Evolutionary conservation across 306 rosid genomes (phyloP).

Genomic region (Vachellia pachyceras): DNA sequence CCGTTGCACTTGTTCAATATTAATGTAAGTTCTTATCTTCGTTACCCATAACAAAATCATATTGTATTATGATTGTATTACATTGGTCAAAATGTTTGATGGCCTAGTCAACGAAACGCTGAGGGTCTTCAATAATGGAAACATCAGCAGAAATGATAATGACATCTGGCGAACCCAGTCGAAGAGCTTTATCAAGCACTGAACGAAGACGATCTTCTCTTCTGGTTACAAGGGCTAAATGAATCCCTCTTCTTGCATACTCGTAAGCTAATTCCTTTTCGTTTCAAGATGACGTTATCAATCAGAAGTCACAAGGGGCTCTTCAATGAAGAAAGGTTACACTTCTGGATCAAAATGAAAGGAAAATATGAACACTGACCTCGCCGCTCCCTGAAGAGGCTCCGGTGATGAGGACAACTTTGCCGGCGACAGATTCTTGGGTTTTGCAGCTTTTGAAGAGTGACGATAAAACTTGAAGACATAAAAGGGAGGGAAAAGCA

Average conservation of each 20-base stretch:
- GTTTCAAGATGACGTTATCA: neutral
- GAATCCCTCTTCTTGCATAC: slow-evolving; percentile 21
- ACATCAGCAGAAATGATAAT: slow-evolving; percentile 10
- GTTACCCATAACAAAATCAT: neutral
- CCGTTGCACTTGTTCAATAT: neutral
- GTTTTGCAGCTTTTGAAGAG: neutral
- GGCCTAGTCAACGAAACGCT: slow-evolving; percentile 5
- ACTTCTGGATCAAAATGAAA: neutral
- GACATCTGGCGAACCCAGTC: neutral
- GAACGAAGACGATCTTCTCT: slow-evolving; percentile 18
- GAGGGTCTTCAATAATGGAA: slow-evolving; percentile 14
- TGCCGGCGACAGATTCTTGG: neutral
- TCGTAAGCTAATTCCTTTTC: slow-evolving; percentile 17
- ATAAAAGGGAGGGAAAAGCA: neutral
- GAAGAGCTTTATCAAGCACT: neutral
- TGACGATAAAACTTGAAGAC: neutral
- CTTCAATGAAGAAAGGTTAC: neutral
- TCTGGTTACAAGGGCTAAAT: slow-evolving; percentile 18
- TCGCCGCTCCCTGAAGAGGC: slow-evolving; percentile 22
- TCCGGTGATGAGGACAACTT: slow-evolving; percentile 28
- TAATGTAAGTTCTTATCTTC: neutral
- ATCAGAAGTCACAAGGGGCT: neutral
- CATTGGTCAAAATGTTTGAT: too few species aligned
- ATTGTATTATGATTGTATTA: too few species aligned
- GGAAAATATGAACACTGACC: neutral